Percentiles rank a stretch among this genome's conserved stretches.
Conservation (phyloP, 495 filamentous ascomycete species). For the Hypoxylon perforatum region DNA sequence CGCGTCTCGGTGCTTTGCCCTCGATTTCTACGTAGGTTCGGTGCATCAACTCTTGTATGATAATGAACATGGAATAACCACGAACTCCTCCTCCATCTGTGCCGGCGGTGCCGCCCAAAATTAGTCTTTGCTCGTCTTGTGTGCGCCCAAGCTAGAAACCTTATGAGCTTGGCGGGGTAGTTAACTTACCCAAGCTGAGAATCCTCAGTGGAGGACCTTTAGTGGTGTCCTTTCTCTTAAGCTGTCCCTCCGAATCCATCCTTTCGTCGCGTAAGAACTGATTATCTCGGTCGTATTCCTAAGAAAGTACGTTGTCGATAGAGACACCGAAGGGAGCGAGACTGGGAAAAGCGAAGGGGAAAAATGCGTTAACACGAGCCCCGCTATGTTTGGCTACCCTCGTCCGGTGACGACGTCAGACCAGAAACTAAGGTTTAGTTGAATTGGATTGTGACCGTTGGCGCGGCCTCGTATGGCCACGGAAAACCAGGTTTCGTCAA, state of each 20-base stretch:
- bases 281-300: constrained; percentile 5
- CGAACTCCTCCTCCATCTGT: constrained; percentile 95
- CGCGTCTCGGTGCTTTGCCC: constrained; percentile 81
- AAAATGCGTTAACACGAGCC: constrained; percentile 21
- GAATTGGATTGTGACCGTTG: constrained; percentile 26
- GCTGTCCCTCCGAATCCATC: constrained; percentile 44
- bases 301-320: constrained; percentile 7
- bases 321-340: neutral
- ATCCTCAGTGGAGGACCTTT: constrained; percentile 93
- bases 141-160: neutral
- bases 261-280: constrained; percentile 16
- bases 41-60: constrained; percentile 97
- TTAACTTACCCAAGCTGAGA: constrained; percentile 81
- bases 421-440: constrained; percentile 8
- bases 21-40: constrained; percentile 87
- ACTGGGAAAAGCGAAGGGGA: constrained; percentile 5
- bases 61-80: constrained; percentile 95
- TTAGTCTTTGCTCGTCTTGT: constrained; percentile 19
- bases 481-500: neutral
- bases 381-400: constrained; percentile 26
- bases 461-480: constrained; percentile 4
- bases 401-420: constrained; percentile 42
- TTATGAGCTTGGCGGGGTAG: constrained; percentile 8
- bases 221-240: constrained; percentile 86
- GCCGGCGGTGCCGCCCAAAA: constrained; percentile 6